Evolutionary conservation across 208 protist genomes (phyloP).

Genomic region (Wallacemonas sp.): DNA sequence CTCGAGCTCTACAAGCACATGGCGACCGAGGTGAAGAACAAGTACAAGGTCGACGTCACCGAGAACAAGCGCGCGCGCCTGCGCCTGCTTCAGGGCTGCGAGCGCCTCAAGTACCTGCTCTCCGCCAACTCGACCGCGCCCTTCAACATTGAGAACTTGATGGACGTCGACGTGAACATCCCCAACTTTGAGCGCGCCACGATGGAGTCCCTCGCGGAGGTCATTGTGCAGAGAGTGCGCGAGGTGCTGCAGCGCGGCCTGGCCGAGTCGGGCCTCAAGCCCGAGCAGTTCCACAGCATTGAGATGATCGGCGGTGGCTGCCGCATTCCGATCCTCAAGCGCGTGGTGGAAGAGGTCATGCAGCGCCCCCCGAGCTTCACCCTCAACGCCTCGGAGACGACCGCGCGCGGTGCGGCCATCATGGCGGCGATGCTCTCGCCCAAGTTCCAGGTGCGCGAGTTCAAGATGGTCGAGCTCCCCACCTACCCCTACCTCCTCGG

Average conservation of each 20-base stretch:
- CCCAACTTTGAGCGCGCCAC: conserved; percentile 72
- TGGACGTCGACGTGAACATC: conserved; percentile 92
- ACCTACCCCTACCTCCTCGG: conserved; percentile 82
- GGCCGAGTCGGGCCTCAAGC: conserved; percentile 40
- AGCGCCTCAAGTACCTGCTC: conserved; percentile 91
- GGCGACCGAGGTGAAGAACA: conserved; percentile 67
- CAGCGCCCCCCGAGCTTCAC: conserved; percentile 75
- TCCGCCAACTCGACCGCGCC: conserved; percentile 84
- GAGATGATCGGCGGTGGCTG: conserved; percentile 93
- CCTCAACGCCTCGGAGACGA: conserved; percentile 89
- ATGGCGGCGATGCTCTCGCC: conserved; percentile 89
- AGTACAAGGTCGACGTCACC: conserved; percentile 90
- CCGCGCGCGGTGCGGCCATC: conserved; percentile 83
- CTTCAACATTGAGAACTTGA: conserved; percentile 90
- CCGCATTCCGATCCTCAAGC: conserved; percentile 89
- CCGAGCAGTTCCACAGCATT: conserved; percentile 73
- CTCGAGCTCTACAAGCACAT: conserved; percentile 80
- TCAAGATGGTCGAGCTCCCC: conserved; percentile 77
- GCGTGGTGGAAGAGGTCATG: conserved; percentile 64
- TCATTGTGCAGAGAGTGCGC: conserved; percentile 54
- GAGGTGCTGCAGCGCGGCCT: conserved; percentile 63
- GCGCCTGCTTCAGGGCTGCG: conserved; percentile 83
- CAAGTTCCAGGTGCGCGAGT: conserved; percentile 90
- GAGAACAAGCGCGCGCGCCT: conserved; percentile 80
- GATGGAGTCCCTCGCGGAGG: conserved; percentile 63